Evolutionary conservation across 495 filamentous ascomycete species (phyloP).

Genomic region (Aspergillus heteromorphus): DNA sequence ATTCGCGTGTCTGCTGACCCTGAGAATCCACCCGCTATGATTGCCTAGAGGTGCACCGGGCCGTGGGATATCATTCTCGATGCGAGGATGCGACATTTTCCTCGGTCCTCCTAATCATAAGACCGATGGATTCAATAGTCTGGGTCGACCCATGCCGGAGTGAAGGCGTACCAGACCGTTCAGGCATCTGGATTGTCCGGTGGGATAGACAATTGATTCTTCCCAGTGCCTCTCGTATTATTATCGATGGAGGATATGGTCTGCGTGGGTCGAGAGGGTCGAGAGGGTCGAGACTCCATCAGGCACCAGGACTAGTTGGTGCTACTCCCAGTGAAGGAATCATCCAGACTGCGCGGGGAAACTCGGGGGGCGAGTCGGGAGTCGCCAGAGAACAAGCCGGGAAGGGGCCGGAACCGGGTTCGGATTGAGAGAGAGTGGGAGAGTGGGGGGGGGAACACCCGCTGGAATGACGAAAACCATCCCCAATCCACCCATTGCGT

Average conservation of each 20-base stretch:
- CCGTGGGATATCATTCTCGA: neutral
- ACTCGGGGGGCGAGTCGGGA: neutral
- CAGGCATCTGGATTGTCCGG: neutral
- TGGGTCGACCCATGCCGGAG: neutral
- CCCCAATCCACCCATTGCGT: neutral
- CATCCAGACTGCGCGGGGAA: neutral
- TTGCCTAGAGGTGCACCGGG: neutral
- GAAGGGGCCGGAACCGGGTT: neutral
- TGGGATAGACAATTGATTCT: neutral
- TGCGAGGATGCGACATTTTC: neutral
- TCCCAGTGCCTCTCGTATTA: no score
- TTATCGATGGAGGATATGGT: no score
- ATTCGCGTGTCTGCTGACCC: conserved; percentile 19
- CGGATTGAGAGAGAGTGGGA: no score
- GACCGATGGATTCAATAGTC: neutral
- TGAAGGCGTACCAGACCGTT: neutral
- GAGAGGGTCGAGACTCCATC: neutral
- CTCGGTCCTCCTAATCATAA: neutral
- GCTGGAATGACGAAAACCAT: conserved; percentile 1
- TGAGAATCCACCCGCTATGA: neutral
- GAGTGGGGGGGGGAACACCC: neutral
- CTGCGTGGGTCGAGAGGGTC: no score
- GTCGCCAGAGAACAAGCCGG: neutral
- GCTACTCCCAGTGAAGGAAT: no score
- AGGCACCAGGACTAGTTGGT: no score